Percentiles rank a stretch among this genome's conserved stretches.
Conservation (phyloP, 2,329 filamentous ascomycete genomes). For the Aspergillus pseudoterreus region DNA sequence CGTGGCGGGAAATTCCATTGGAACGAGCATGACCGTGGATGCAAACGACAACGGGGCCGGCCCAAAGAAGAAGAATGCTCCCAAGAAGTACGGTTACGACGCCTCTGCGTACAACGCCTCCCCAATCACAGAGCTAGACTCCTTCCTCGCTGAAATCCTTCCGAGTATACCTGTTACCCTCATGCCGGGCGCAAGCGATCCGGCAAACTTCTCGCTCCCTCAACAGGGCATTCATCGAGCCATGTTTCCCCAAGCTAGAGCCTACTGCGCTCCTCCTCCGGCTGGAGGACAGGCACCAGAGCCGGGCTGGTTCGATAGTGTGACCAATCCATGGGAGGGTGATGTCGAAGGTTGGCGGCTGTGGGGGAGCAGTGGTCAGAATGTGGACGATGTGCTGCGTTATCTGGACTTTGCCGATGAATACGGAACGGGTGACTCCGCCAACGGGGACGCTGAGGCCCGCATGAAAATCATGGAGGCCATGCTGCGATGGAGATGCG, state of each 20-base stretch:
- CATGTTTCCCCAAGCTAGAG: slow-evolving; percentile 75
- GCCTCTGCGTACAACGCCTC: slow-evolving; percentile 80
- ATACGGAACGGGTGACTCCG: slow-evolving; percentile 19
- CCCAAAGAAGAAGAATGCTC: slow-evolving; percentile 45
- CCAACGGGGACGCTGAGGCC: slow-evolving; percentile 56
- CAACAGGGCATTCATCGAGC: slow-evolving; percentile 92
- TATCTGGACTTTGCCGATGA: slow-evolving; percentile 62
- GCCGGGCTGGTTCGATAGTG: slow-evolving; percentile 75
- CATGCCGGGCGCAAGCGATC: slow-evolving; percentile 78
- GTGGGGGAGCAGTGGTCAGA: slow-evolving; percentile 84
- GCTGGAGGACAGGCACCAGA: slow-evolving; percentile 37
- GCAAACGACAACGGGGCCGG: slow-evolving; percentile 21
- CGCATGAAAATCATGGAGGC: slow-evolving; percentile 87
- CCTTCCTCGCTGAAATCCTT: slow-evolving; percentile 74
- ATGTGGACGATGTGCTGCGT: slow-evolving; percentile 88
- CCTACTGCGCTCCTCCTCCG: slow-evolving; percentile 52
- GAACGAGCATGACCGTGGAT: slow-evolving; percentile 34
- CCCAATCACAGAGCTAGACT: slow-evolving; percentile 79
- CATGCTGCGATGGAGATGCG: slow-evolving; percentile 87
- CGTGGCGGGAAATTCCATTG: slow-evolving; percentile 86
- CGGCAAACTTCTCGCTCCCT: slow-evolving; percentile 82
- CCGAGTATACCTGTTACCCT: slow-evolving; percentile 85
- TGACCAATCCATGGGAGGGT: slow-evolving; percentile 91
- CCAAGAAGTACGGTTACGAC: slow-evolving; percentile 94
- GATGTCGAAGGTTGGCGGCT: slow-evolving; percentile 88